Conservation (phyloP, 108 stramenopile species). For the Discostella pseudostelligera region DNA sequence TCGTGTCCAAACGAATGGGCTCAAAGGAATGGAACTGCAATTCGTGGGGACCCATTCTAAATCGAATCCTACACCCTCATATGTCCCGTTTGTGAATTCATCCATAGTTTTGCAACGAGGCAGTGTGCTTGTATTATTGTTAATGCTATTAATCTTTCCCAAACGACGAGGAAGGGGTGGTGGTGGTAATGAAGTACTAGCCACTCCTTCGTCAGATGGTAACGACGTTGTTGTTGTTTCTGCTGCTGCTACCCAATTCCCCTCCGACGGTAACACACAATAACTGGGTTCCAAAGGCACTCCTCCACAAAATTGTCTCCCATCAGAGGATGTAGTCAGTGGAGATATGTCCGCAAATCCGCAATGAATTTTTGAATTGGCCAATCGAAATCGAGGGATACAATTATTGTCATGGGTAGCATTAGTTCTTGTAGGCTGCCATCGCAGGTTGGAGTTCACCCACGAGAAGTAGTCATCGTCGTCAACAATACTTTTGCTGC, state of each 20-base stretch:
- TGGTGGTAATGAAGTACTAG: neutral
- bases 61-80: neutral
- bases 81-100: constrained; percentile 12
- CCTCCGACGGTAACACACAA: constrained; percentile 18
- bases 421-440: neutral
- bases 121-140: neutral
- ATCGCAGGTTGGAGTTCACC: neutral
- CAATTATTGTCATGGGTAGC: neutral
- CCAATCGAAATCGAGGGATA: constrained; percentile 7
- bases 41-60: constrained; percentile 19
- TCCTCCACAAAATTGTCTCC: constrained; percentile 16
- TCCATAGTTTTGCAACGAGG: constrained; percentile 19
- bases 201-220: neutral
- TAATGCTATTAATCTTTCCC: constrained; percentile 5
- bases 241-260: constrained; percentile 10
- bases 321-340: neutral
- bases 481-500: neutral
- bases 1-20: constrained; percentile 31
- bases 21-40: constrained; percentile 26
- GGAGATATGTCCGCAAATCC: neutral
- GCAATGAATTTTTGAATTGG: constrained; percentile 26
- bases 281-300: constrained; percentile 16
- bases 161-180: constrained; percentile 23
- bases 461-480: neutral
- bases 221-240: constrained; percentile 2